phyloP scores from a whole-genome alignment of 371 early-diverging fungal species.

The Choanephora cucurbitarum region DNA sequence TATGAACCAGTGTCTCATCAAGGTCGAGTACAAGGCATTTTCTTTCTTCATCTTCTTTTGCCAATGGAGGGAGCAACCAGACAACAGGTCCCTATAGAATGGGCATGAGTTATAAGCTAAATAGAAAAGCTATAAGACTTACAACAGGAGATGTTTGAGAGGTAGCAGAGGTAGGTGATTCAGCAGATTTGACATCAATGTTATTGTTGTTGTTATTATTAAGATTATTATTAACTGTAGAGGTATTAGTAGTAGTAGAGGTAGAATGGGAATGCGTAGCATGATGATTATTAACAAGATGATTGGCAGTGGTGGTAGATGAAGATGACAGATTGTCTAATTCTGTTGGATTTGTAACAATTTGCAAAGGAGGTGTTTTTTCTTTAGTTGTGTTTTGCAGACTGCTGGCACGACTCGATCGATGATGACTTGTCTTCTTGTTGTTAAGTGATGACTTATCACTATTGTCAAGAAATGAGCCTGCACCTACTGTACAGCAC shows the following conservation, averaged over 20 bases:
- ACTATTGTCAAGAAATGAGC: slow-evolving; percentile 36
- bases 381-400: slow-evolving; percentile 9
- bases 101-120: neutral
- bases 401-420: slow-evolving; percentile 12
- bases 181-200: neutral
- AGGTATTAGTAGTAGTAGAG: slow-evolving; percentile 1
- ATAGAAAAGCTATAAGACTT: neutral
- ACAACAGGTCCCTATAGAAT: slow-evolving; percentile 26
- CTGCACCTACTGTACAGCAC: slow-evolving; percentile 36
- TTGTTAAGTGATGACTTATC: slow-evolving; percentile 27
- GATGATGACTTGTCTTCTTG: slow-evolving; percentile 19
- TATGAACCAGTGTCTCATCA: slow-evolving; percentile 69
- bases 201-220: slow-evolving; percentile 4
- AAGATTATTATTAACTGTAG: slow-evolving; percentile 6
- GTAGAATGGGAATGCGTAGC: neutral
- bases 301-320: slow-evolving; percentile 1
- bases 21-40: slow-evolving; percentile 68
- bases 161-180: slow-evolving; percentile 21
- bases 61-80: slow-evolving; percentile 45
- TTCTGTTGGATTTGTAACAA: slow-evolving; percentile 17
- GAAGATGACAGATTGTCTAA: slow-evolving; percentile 11
- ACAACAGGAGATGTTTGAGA: slow-evolving; percentile 22
- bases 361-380: slow-evolving; percentile 12
- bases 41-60: slow-evolving; percentile 37
- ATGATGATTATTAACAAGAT: slow-evolving; percentile 7